phyloP scores from a whole-genome alignment of 352 stramenopile genomes.

The Pythium rishiriense region DNA sequence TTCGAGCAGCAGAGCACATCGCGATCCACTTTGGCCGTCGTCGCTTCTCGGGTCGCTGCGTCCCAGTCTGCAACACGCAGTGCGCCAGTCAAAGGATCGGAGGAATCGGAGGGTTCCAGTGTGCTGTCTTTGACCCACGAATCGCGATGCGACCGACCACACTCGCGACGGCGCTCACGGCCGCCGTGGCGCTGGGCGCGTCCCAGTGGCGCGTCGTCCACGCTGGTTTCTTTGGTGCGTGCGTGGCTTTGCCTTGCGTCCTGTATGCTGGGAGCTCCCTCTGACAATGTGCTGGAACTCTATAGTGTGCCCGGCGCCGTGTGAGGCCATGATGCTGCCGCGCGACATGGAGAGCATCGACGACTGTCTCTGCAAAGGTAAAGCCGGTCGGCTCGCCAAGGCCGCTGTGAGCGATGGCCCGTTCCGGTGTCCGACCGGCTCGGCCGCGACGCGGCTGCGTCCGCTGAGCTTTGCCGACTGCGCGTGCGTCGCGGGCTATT shows the following conservation, averaged over 20 bases:
- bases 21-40: too few species aligned
- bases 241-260: too few species aligned
- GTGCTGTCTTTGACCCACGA: too few species aligned
- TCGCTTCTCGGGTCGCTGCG: too few species aligned
- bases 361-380: slow-evolving; percentile 60
- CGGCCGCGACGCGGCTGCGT: slow-evolving; percentile 32
- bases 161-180: slow-evolving; percentile 8
- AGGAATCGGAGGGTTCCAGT: too few species aligned
- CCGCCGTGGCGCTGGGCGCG: neutral
- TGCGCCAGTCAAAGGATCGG: neutral
- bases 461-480: slow-evolving; percentile 50
- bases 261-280: neutral
- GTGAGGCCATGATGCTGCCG: slow-evolving; percentile 74
- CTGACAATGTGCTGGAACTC: neutral
- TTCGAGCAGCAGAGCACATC: neutral
- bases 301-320: slow-evolving; percentile 60
- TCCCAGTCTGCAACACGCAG: neutral
- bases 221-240: slow-evolving; percentile 11
- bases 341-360: slow-evolving; percentile 80
- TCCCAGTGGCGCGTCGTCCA: neutral
- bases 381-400: slow-evolving; percentile 19
- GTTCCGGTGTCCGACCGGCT: slow-evolving; percentile 42
- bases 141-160: slow-evolving; percentile 6
- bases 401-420: neutral
- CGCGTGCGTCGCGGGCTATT: slow-evolving; percentile 31